Evolutionary conservation across 202 grass and related monocot species (phyloP).

Genomic region (Cymbopogon flexuosus): DNA sequence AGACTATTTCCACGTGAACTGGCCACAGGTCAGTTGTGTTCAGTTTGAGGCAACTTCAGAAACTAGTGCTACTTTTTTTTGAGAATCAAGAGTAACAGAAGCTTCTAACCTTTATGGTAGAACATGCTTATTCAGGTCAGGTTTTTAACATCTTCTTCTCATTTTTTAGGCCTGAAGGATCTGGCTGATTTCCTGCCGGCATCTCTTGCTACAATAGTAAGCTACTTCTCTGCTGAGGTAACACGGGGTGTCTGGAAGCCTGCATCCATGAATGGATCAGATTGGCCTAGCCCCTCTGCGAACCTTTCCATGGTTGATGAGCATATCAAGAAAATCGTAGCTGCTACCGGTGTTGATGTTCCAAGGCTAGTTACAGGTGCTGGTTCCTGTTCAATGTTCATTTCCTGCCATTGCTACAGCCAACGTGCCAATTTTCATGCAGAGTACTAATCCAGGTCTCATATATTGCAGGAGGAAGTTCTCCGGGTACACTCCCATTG

Average conservation of each 20-base stretch:
- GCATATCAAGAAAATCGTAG: constrained; percentile 91
- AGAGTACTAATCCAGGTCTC: constrained; percentile 19
- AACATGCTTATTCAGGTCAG: background rate
- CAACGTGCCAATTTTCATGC: constrained; percentile 18
- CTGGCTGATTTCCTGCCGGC: constrained; percentile 84
- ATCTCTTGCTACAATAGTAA: constrained; percentile 84
- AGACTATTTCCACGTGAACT: constrained; percentile 83
- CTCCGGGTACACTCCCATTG: constrained; percentile 71
- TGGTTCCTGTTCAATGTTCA: constrained; percentile 31
- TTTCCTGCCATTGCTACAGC: background rate
- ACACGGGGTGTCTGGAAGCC: constrained; percentile 97
- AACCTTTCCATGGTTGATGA: constrained; percentile 86
- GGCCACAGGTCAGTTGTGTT: constrained; percentile 67
- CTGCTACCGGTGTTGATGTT: constrained; percentile 79
- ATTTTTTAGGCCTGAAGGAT: constrained; percentile 81
- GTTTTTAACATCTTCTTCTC: constrained; percentile 6
- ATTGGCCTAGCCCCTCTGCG: constrained; percentile 92
- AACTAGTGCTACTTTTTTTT: constrained; percentile 18
- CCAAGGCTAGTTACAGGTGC: constrained; percentile 86
- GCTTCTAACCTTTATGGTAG: background rate
- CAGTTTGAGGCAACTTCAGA: constrained; percentile 7
- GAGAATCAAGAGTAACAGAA: background rate
- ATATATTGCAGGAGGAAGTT: constrained; percentile 63
- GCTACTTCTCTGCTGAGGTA: constrained; percentile 96
- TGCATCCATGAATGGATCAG: constrained; percentile 95